phyloP scores from a whole-genome alignment of 2,329 filamentous ascomycete species.

The Mycosphaerella arachidis region DNA sequence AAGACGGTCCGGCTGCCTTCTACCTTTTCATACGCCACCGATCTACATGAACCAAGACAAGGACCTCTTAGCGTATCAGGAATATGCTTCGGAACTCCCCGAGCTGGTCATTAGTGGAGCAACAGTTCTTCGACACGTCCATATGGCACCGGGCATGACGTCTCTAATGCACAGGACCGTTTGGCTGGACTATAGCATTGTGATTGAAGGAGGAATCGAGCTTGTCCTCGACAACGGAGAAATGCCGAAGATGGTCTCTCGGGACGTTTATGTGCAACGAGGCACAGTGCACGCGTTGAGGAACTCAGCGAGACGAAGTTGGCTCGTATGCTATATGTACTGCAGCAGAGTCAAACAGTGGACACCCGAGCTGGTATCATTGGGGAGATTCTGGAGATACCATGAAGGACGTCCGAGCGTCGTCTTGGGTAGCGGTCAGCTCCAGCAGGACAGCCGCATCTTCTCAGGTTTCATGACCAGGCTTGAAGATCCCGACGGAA shows the following conservation, averaged over 20 bases:
- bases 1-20: slow-evolving; percentile 41
- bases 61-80: slow-evolving; percentile 46
- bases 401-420: slow-evolving; percentile 27
- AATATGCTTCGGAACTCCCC: slow-evolving; percentile 41
- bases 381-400: slow-evolving; percentile 28
- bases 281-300: slow-evolving; percentile 35
- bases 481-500: too few relatives aligned
- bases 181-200: slow-evolving; percentile 33
- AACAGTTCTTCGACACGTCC: slow-evolving; percentile 39
- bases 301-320: slow-evolving; percentile 30
- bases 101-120: slow-evolving; percentile 47
- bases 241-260: slow-evolving; percentile 26
- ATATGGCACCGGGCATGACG: slow-evolving; percentile 22
- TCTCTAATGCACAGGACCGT: slow-evolving; percentile 33
- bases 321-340: slow-evolving; percentile 33
- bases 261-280: slow-evolving; percentile 32
- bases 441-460: too few relatives aligned
- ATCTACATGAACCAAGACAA: slow-evolving; percentile 43
- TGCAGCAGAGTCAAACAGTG: slow-evolving; percentile 27
- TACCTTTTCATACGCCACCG: slow-evolving; percentile 49
- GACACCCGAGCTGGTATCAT: slow-evolving; percentile 23
- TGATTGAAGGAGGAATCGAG: slow-evolving; percentile 32
- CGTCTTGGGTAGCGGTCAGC: slow-evolving; percentile 1
- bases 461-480: too few relatives aligned
- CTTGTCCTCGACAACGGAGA: slow-evolving; percentile 32